Evolutionary conservation across 1,284 basidiomycete species (phyloP), one percentile per base, ranked within the genome.

Genomic region (Moesziomyces sp.): DNA sequence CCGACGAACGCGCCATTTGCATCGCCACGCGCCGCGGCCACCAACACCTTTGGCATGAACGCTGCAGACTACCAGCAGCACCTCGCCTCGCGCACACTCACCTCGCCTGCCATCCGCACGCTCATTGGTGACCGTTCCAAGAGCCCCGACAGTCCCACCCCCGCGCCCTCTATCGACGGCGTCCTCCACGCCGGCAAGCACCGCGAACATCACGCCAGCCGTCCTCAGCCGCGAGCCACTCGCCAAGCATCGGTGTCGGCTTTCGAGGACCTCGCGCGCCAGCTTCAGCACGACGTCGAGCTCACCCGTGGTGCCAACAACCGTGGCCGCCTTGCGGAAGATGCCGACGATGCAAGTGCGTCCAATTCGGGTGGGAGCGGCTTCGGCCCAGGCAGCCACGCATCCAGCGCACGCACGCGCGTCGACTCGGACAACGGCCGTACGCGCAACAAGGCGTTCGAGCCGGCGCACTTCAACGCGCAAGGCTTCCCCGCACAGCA

Each of bases 321-420:
- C 23, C 50, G 45, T 6, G 58, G 21, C 14, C 48, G 52, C 14
- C 57, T 42, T 30, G 30, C 30, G 8, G 74, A 76, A 16, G 70
- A 73, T 6, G 51, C 21, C 9, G 74, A 65, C 24, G 65, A 66
- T 43, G 60, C 49, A 10, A 69, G 56, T 33, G 61, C 62, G 11
- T 73, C 69, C 58, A 76, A 76, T 51, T 76, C 74, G 2, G 71
- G 66, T 18, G 70, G 61, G 13, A 72, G 69, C 28, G 74, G 74
- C 16, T 76, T 71, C 44, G 74, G 67, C 7, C 69, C 74, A 0
- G 74, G 74, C n/a, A 72, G 69, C 45, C 74, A 76, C 42, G 69
- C 65, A 3, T 72, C 69, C 16, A 72, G 69, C 40, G 70, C 64
- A 9, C 68, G 70, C 9, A 76, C 74, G 14, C 56, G 65, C 33